phyloP scores from a whole-genome alignment of 2,329 filamentous ascomycete species.

The Calonectria montana region DNA sequence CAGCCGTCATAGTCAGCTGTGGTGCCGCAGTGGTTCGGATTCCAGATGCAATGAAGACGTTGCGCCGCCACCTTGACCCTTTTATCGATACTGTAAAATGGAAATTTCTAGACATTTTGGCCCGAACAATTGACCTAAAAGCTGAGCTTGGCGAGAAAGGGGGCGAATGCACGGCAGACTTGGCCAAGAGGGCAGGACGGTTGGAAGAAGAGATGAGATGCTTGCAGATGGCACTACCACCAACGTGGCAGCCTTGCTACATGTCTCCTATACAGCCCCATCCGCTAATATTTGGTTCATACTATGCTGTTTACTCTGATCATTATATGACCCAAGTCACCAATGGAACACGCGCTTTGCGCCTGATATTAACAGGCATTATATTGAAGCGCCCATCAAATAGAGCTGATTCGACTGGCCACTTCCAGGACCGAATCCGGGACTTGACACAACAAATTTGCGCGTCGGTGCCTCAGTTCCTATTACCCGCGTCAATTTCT shows the following conservation, averaged over 20 bases:
- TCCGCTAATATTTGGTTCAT: not conserved
- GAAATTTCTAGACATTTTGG: not conserved
- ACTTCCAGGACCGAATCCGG: not conserved
- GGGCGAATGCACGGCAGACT: not conserved
- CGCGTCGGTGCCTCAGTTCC: slow-evolving; percentile 10
- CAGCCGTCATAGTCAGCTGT: not conserved
- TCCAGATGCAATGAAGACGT: not conserved
- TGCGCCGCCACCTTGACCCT: not conserved
- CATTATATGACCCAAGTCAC: slow-evolving; percentile 4
- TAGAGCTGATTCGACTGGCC: too few species aligned
- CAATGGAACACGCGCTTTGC: not conserved
- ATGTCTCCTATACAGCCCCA: not conserved
- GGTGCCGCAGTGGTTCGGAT: not conserved
- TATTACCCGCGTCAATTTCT: not conserved
- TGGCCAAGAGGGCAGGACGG: not conserved
- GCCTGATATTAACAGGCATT: not conserved
- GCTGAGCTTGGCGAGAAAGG: not conserved
- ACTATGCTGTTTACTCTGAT: not conserved
- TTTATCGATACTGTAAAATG: not conserved
- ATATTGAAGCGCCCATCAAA: not conserved
- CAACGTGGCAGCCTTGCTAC: not conserved
- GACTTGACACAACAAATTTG: not conserved
- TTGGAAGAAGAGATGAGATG: not conserved
- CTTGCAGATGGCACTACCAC: not conserved
- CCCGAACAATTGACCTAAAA: not conserved